Evolutionary conservation across 2,329 filamentous ascomycete genomes (phyloP).

Genomic region (Aspergillus sp.): DNA sequence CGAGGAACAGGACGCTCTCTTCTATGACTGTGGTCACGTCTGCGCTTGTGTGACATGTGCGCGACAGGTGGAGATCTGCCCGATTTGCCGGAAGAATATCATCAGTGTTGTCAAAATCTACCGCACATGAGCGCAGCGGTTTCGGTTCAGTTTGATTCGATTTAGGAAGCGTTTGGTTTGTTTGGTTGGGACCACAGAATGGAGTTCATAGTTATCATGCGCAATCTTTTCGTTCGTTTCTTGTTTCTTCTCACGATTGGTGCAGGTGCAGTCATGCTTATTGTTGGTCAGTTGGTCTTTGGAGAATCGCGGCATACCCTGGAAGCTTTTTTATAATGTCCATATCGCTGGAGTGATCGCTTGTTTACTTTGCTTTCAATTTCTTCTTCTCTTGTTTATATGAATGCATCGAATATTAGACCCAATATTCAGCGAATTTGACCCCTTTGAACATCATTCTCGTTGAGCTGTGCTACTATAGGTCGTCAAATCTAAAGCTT

Average conservation of each 20-base stretch:
- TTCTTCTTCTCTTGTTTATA: background rate
- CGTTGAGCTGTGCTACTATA: background rate
- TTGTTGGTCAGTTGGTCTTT: conserved; percentile 7
- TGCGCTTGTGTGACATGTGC: conserved; percentile 62
- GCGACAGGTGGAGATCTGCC: conserved; percentile 58
- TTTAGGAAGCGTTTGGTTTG: background rate
- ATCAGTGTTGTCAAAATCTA: conserved; percentile 60
- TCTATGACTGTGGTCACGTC: conserved; percentile 65
- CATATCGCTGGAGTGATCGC: background rate
- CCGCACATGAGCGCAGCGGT: conserved; percentile 26
- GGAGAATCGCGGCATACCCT: conserved; percentile 21
- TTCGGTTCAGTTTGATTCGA: background rate
- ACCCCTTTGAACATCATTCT: background rate
- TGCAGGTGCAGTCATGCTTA: background rate
- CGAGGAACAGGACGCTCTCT: conserved; percentile 59
- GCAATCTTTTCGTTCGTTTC: background rate
- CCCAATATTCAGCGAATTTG: background rate
- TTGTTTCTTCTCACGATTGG: conserved; percentile 3
- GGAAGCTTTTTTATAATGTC: conserved; percentile 8
- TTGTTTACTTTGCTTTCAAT: background rate
- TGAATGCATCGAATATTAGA: background rate
- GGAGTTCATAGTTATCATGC: background rate
- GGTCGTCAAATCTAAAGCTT: too few relatives aligned
- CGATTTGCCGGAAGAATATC: conserved; percentile 60
- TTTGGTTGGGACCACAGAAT: background rate